phyloP scores from a whole-genome alignment of 106 monocot species.

The Apostasia shenzhenica region DNA sequence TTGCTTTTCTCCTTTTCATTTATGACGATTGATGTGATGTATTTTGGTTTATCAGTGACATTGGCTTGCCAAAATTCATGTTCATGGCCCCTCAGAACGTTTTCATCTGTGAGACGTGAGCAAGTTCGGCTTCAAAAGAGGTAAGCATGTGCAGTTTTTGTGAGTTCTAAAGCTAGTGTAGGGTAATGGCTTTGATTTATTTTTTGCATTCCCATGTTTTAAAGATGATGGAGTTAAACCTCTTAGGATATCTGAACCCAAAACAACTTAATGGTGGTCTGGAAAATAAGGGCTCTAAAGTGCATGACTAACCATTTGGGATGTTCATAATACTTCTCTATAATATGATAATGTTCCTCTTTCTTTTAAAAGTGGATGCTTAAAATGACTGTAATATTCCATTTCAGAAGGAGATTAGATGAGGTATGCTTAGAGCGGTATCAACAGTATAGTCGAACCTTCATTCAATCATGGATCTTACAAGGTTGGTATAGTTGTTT shows the following conservation, averaged over 20 bases:
- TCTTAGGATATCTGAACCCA: neutral
- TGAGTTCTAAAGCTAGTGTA: neutral
- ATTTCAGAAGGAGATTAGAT: constrained; percentile 70
- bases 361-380: neutral
- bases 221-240: neutral
- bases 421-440: constrained; percentile 86
- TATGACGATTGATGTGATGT: neutral
- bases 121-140: constrained; percentile 38
- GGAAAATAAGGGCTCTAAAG: neutral
- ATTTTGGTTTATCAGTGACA: constrained; percentile 12
- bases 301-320: neutral
- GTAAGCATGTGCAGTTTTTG: constrained; percentile 17
- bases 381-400: neutral
- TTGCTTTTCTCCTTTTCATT: neutral
- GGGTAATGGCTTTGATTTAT: neutral
- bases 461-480: constrained; percentile 91
- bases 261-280: neutral
- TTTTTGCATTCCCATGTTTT: neutral
- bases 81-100: constrained; percentile 21
- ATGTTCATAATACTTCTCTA: neutral
- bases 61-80: constrained; percentile 1
- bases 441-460: constrained; percentile 86
- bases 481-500: constrained; percentile 40
- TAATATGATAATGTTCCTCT: neutral
- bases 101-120: constrained; percentile 35